Base-by-base conservation (phyloP, 2,329 filamentous ascomycete genomes). In the Fusarium circinatum region DNA sequence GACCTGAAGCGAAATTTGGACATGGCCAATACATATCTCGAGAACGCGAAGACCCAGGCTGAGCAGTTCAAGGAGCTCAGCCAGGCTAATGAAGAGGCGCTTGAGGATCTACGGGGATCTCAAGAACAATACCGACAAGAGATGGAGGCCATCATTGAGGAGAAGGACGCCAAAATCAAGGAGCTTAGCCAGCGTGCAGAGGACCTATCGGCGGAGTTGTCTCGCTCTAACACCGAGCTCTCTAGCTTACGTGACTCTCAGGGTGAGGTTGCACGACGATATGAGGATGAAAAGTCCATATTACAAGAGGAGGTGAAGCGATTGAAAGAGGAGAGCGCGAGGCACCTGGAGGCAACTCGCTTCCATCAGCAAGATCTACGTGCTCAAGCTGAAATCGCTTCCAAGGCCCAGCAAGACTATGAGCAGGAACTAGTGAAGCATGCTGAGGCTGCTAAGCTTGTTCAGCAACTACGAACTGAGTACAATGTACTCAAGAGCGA, bases 391-490 rank as follows among this genome's bases (percentile, higher is more conserved):
- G 93, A 97, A 49, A 98, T 99, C 78, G 95, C 96, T 6, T 92
- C 94, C 60, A 93, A 94, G 81, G 95, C 96, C 8, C 96, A 99
- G 80, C 93, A 97, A 79, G 95, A 96, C 76, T 99, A 99, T 80
- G 97, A 99, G 82, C 92, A 92, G 71, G 96, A 99, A 81, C 88
- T 99, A 17, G 89, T 98, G 78, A 98, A 96, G 84, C 96, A 99
- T 83, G 96, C 95, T 4, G 94, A 98, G 75, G 96, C 96, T n/a
- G 94, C 96, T 18, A 95, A 95, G 83, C 89, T 90, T 41, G 87
- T 98, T 20, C 94, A 97, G 76, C 88, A 88, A 60, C 86, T 98
- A 55, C 93, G 96, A 58, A 86, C 87, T 8, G 94, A 98, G 74
- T 89, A 93, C 82, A 96, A 97, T 78, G 87, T 94, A 75, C 84